Evolutionary conservation across 768 basidiomycete species (phyloP).

Genomic region (Naganishia antarctica): DNA sequence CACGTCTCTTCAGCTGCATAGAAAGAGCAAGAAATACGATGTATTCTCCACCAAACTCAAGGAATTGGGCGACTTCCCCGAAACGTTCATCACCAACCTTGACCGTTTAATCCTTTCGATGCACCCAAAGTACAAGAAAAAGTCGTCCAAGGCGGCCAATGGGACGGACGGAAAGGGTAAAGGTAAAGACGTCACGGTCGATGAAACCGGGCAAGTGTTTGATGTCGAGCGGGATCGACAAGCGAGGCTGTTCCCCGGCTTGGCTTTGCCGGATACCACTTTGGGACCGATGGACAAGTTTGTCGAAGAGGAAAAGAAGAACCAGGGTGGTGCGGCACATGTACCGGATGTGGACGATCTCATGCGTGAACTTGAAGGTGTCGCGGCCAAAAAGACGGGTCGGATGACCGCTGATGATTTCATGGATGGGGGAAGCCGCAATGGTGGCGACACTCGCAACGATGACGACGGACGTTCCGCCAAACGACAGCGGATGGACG

Average conservation of each 20-base stretch:
- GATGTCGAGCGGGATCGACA: slow-evolving; percentile 66
- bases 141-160: slow-evolving; percentile 50
- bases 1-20: slow-evolving; percentile 58
- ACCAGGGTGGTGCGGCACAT: slow-evolving; percentile 29
- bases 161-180: slow-evolving; percentile 42
- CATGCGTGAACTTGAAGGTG: slow-evolving; percentile 67
- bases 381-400: slow-evolving; percentile 61
- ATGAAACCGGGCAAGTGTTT: slow-evolving; percentile 38
- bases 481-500: slow-evolving; percentile 56
- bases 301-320: slow-evolving; percentile 34
- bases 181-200: slow-evolving; percentile 34
- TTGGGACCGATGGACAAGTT: slow-evolving; percentile 54
- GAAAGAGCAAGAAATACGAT: slow-evolving; percentile 67
- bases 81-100: slow-evolving; percentile 83
- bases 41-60: slow-evolving; percentile 77
- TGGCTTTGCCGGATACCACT: slow-evolving; percentile 73
- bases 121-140: slow-evolving; percentile 93
- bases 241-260: slow-evolving; percentile 82
- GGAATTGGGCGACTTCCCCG: slow-evolving; percentile 76
- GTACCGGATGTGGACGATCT: slow-evolving; percentile 79
- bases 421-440: slow-evolving; percentile 11
- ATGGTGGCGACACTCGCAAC: slow-evolving; percentile 15
- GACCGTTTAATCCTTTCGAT: slow-evolving; percentile 90
- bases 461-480: slow-evolving; percentile 18
- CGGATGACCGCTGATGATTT: slow-evolving; percentile 23